These are phyloP conservation scores for Chamaecrista fasciculata DNA, from an alignment of 306 rosid genomes.

Conservation along the genomic window DNA sequence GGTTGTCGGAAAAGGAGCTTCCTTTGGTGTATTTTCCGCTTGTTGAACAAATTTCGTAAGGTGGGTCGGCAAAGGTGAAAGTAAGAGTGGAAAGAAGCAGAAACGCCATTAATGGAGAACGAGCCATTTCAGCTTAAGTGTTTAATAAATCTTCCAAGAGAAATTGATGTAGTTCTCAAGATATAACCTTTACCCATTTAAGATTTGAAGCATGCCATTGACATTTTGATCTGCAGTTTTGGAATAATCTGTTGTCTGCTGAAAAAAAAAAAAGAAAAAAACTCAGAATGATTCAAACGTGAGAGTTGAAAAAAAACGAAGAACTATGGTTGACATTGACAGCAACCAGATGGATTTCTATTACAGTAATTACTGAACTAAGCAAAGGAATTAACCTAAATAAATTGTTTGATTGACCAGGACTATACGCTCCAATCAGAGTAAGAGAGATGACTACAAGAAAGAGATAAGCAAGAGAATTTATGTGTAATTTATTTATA, in stretches of 20 bases:
- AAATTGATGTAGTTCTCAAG: too few species aligned
- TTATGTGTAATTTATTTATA: too few species aligned
- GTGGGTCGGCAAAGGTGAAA: constrained; percentile 40
- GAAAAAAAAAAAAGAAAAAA: too few species aligned
- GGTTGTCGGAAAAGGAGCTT: constrained; percentile 33
- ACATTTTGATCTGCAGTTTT: too few species aligned
- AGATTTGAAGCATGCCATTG: too few species aligned
- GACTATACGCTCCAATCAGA: constrained; percentile 4
- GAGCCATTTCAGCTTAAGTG: constrained; percentile 17
- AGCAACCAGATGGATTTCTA: not conserved
- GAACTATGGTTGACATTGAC: not conserved
- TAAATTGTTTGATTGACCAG: not conserved
- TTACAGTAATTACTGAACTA: not conserved
- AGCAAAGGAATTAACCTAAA: not conserved
- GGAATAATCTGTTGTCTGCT: too few species aligned
- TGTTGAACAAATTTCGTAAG: constrained; percentile 32
- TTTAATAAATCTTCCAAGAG: too few species aligned
- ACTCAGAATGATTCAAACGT: not conserved
- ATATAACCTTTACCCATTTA: too few species aligned
- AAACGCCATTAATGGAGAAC: constrained; percentile 2
- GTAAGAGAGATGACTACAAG: not conserved
- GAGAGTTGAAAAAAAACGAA: not conserved
- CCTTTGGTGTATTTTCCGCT: constrained; percentile 14
- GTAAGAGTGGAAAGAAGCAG: constrained; percentile 27
- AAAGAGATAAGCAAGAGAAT: not conserved